Base-by-base conservation (phyloP, 23 red algal genomes). In the Gracilaria domingensis region DNA sequence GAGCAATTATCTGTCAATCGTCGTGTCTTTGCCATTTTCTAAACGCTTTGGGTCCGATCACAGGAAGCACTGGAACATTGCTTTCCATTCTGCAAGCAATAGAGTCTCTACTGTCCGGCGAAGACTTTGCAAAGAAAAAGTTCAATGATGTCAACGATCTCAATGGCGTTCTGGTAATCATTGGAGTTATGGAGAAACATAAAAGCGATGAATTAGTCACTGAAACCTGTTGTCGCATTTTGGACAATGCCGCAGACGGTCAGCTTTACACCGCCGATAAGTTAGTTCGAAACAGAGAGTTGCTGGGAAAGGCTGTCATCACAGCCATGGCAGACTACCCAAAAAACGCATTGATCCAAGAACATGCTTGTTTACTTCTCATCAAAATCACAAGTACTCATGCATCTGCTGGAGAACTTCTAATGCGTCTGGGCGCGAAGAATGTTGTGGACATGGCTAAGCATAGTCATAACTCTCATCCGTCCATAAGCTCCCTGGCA, bases 161-260 rank as follows among this genome's bases (percentile, higher is more conserved):
- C 49, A 64, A 80, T 9, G 87, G 73, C 8, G 14, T 35, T 18
- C 11, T 44, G 37, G 29, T 66, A 37, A 47, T 90, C 6, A 42
- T 90, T 29, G 21, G 25, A 17, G 71, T 80, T 12, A 67, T 90
- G 87, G 34, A 47, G 44, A 13, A 2, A 0, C 18, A 65, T 23
- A 48, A 20, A 4, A 5, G 34, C 8, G 71, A 79, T 45, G 74
- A 79, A 48, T 18, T 62, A 1, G 57, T 79, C 18, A 54, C 25
- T 66, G 37, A 44, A 56, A 40, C 24, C 12, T 80, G 87, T 47
- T 66, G 71, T 48, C 54, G 74, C 28, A 48, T 80, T 59, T 80
- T 90, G 71, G 76, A 90, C 65, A 90, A 61, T 49, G 76, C 75
- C 23, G 72, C 74, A 33, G 87, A 77, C 24, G 53, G 74, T 40